Evolutionary conservation across 2,329 filamentous ascomycete species (phyloP), one percentile per base, ranked within the genome.

Genomic region (Coniochaeta sp.): DNA sequence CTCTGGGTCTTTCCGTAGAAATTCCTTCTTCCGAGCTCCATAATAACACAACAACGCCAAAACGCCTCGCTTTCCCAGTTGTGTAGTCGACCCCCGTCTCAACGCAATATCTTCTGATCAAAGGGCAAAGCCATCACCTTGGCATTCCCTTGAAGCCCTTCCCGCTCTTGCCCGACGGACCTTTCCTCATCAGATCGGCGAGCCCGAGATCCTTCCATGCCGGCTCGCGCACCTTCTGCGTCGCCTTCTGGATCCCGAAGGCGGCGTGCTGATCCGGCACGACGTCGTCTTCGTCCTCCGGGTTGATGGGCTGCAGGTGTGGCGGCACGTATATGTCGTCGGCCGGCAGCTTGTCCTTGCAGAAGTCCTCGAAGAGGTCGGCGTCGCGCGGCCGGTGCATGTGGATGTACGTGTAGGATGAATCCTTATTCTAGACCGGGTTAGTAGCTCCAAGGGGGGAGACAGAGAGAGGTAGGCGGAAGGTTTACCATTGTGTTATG

Each of bases 251-350:
- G 67, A 96, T 95, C 43, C 90, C 91, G 71, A 95, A 95, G 0
- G 90, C 91, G 14, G 90, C 90, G 70, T 95, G 90, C 75, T 95
- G 90, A 73, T 95, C 90, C 0, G 91, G 90, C 5, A 95, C 90
- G 4, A 95, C 89, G 69, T 95, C 90, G 70, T 95, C 91, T 74
- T 95, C 90, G 71, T 95, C 90, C 73, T 95, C 90, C 0, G 91
- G 90, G 71, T 95, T 93, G 69, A 92, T 81, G 44, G 90, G 91
- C 71, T 91, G 89, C 70, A 92, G 85, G 63, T 91, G 85, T 8
- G 86, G 85, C 36, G 89, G 85, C n/a, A 96, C 89, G 73, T 90
- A 89, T 70, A 95, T 90, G 60, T 93, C 89, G 75, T 95, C 90
- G 63, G 82, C 78, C n/a, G 87, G 86, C 52, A 89, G 81, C 68